Conservation (phyloP, 1,284 basidiomycete species). For the Cutaneotrichosporon dermatis region DNA sequence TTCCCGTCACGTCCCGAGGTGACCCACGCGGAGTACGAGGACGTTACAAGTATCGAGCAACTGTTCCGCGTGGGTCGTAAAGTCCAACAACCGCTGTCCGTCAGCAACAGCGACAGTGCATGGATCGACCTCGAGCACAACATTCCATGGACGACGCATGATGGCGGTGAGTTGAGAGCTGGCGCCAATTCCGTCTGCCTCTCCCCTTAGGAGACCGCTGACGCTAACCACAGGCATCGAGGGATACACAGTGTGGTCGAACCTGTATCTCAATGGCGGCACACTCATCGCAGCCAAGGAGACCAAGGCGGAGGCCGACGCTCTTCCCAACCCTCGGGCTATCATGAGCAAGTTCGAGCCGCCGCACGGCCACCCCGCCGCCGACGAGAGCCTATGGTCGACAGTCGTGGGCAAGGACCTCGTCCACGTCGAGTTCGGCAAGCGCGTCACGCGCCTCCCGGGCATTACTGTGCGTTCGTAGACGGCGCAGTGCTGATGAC, state of each 20-base stretch:
- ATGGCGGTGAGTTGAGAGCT: constrained; percentile 30
- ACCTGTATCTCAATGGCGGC: constrained; percentile 32
- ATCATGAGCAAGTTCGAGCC: constrained; percentile 17
- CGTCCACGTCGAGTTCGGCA: constrained; percentile 28
- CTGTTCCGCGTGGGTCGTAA: too few species aligned
- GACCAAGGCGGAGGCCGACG: constrained; percentile 7
- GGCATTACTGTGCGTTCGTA: constrained; percentile 34
- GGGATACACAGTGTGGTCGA: constrained; percentile 37
- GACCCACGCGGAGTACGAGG: too few species aligned
- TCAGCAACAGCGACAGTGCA: too few species aligned
- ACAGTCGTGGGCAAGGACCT: constrained; percentile 20
- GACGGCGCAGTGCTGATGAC: not conserved
- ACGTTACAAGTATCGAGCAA: too few species aligned
- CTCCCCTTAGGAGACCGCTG: too few species aligned
- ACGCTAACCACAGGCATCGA: constrained; percentile 22
- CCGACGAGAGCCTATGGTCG: constrained; percentile 29
- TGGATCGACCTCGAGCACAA: too few species aligned
- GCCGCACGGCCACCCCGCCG: constrained; percentile 16
- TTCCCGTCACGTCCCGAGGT: too few species aligned
- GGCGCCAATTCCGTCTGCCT: too few species aligned
- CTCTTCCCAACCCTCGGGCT: constrained; percentile 4
- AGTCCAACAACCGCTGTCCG: too few species aligned
- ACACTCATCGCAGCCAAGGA: constrained; percentile 14
- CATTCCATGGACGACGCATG: constrained; percentile 25
- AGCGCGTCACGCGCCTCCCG: constrained; percentile 24